Evolutionary conservation across 352 stramenopile genomes (phyloP), one percentile per base, ranked within the genome.

Genomic region (Pythium plurisporium): DNA sequence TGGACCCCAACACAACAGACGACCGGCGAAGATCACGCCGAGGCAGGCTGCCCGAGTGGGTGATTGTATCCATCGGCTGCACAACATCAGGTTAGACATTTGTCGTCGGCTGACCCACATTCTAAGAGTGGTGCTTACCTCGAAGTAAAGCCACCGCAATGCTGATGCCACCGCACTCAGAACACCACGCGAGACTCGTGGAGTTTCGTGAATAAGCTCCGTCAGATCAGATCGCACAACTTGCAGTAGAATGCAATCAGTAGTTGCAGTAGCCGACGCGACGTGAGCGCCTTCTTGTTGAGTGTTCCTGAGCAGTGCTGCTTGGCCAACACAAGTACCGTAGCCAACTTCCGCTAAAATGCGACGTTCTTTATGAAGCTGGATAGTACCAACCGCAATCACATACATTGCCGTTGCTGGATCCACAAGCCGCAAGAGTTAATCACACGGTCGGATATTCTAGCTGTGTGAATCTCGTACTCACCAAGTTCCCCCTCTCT

Each of bases 381-480:
- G 82, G 23, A 94, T 79, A 3, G 67, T 79, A 2, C 84, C 84
- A 8, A 62, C 64, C 3, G 84, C 84, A 48, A 94, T 73, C 9
- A 92, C 74, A 38, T 81, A 92, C 84, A 94, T 92, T 2, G 80
- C 70, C 17, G 72, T 80, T 45, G 84, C 84, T 94, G 55, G 4
- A 33, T 33, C 20, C 2, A 1, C 47, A 51, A 22, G 23, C 23
- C 20, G 26, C 31, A 4, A 34, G 22, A 5, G 25, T 34, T n/a
- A n/a, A 7, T 49, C n/a, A 9, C 5, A 29, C 9, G 8, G 40
- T 46, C 23, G 17, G 22, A n/a, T n/a, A n/a, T n/a, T n/a, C n/a
- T n/a, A n/a, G n/a, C n/a, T n/a, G n/a, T n/a, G n/a, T 30, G 12
- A 31, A 17, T 41, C 8, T 53, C 3, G 19, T 3, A 41, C 56